Evolutionary conservation across 371 early-diverging fungal species (phyloP), one percentile per base, ranked within the genome.

Genomic region (Mortierella sp.): DNA sequence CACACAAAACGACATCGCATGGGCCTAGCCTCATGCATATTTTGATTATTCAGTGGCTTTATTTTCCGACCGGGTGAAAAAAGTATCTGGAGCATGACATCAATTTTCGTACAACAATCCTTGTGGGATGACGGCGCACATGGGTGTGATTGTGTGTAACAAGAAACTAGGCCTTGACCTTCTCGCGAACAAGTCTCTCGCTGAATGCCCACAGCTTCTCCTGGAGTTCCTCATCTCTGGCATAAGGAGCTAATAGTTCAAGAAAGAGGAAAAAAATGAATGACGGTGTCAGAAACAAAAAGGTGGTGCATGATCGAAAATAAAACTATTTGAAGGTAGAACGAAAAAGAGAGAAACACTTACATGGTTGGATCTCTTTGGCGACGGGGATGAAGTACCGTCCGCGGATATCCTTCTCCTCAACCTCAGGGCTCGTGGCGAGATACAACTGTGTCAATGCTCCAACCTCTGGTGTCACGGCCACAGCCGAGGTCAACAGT

Each of bases 391-490:
- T 86, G 67, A 86, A 93, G 73, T 90, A 91, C 68, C 87, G 26
- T 22, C 92, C 94, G 4, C 81, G 79, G 58, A 88, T 83, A 5
- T 86, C 77, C 72, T 87, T 86, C 48, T 82, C 68, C 68, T 85
- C 78, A 6, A 93, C 86, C 44, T 93, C 92, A 16, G 92, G 91
- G 16, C 92, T 90, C 14, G 93, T 89, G 0, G 94, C 93, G 16
- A 91, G 68, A 50, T 90, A 91, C n/a, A 94, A 77, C 53, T 91
- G 89, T 1, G 93, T 91, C 70, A 92, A 75, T 1, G 93, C 90
- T n/a, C 94, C 95, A 24, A 89, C 86, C 37, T 87, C 85, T 8
- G 77, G 71, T 16, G 22, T 34, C 68, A 63, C 24, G n/a, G 72
- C 71, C 11, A 63, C 7, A 5, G 39, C 6, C 9, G 86, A 73